Conservation (phyloP, 208 protist genomes). For the Crithidia sp. region DNA sequence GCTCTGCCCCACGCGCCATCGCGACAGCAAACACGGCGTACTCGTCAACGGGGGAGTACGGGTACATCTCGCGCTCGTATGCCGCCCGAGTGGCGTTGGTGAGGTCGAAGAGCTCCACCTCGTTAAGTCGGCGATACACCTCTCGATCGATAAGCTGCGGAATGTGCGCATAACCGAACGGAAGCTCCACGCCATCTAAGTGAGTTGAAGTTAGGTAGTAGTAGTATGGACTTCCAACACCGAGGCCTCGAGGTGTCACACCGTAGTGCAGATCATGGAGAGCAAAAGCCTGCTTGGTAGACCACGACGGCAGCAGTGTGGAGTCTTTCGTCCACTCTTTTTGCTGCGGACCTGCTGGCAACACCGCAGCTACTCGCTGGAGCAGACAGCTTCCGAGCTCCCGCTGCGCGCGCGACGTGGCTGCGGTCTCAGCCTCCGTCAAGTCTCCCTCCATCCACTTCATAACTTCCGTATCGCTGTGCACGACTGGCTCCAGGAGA, state of each 20-base stretch:
- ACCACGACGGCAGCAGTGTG: slow-evolving; percentile 6
- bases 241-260: slow-evolving; percentile 5
- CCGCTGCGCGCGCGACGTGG: slow-evolving; percentile 1
- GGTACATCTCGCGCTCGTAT: slow-evolving; percentile 36
- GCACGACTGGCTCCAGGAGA: slow-evolving; percentile 34
- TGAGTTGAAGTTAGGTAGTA: slow-evolving; percentile 18
- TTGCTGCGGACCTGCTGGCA: not conserved
- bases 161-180: slow-evolving; percentile 34
- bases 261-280: slow-evolving; percentile 14
- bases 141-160: slow-evolving; percentile 30
- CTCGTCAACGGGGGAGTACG: slow-evolving; percentile 27
- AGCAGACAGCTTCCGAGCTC: slow-evolving; percentile 17
- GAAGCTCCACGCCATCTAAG: slow-evolving; percentile 29
- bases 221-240: slow-evolving; percentile 29
- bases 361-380: not conserved
- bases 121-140: slow-evolving; percentile 23
- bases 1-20: slow-evolving; percentile 24
- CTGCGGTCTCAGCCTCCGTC: not conserved
- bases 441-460: not conserved
- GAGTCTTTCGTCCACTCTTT: not conserved
- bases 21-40: slow-evolving; percentile 31
- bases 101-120: slow-evolving; percentile 31
- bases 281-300: slow-evolving; percentile 11
- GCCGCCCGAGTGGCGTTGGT: slow-evolving; percentile 29
- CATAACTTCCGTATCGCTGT: slow-evolving; percentile 15